Conservation (phyloP, 352 stramenopile species). For the Hyphochytrium catenoides region DNA sequence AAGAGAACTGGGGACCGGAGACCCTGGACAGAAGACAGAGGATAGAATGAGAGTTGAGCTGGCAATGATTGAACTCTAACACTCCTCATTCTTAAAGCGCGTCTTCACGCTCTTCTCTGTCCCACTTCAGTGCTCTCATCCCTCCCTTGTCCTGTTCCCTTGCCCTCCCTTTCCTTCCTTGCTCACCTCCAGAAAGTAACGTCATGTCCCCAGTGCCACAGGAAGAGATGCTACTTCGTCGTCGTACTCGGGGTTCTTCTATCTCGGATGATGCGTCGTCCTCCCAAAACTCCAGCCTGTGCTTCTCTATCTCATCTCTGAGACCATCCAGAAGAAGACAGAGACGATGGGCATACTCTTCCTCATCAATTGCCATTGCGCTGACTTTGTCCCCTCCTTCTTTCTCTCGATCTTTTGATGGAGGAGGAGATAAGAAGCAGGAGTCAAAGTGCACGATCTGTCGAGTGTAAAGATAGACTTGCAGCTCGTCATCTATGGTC, state of each 20-base stretch:
- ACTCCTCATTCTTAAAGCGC: no score
- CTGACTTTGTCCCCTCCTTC: conserved; percentile 3
- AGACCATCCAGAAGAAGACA: conserved; percentile 43
- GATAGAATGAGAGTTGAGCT: no score
- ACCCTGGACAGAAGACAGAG: background rate
- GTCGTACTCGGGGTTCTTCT: conserved; percentile 10
- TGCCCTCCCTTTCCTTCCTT: no score
- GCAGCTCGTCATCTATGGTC: conserved; percentile 44
- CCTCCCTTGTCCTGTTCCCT: no score
- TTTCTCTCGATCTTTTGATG: background rate
- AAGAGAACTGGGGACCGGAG: conserved; percentile 1
- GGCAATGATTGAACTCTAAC: no score
- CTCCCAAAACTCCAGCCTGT: conserved; percentile 20
- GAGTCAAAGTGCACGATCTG: conserved; percentile 49
- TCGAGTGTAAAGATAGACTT: conserved; percentile 59
- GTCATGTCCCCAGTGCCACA: no score
- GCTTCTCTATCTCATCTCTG: conserved; percentile 51
- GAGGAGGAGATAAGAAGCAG: conserved; percentile 13
- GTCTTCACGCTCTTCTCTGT: no score
- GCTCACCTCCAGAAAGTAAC: no score
- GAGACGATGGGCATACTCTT: conserved; percentile 29
- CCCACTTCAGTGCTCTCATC: no score
- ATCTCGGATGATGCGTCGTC: conserved; percentile 12
- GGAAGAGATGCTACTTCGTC: no score
- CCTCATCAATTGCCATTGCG: conserved; percentile 15